Evolutionary conservation across 2,329 filamentous ascomycete genomes (phyloP), one percentile per base, ranked within the genome.

Genomic region (Stachybotrys elegans): DNA sequence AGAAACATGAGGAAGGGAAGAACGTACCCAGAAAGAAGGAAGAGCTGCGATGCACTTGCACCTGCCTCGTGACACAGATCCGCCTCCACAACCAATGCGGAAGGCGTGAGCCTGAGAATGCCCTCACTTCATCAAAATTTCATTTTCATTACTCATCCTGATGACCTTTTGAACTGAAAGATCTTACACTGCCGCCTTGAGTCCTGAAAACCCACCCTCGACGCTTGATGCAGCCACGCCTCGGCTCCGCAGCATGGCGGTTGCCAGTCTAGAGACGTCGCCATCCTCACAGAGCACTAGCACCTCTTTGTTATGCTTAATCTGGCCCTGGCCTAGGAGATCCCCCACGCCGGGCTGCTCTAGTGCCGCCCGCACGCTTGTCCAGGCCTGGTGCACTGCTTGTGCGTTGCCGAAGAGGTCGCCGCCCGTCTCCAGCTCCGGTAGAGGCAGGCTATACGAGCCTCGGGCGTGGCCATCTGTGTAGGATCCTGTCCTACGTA

Each of bases 201-300:
- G 13, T 16, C 38, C 38, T 4, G 22, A 17, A 22, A 58, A 56
- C 0, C 74, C 75, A 8, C 70, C 72, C 19, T 62, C 58, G 19
- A 78, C 51, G 50, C 69, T 75, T 34, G 70, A 67, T 1, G 72
- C 71, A 44, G 67, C 63, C 20, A 69, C 60, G 0, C 70, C 73
- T 48, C 72, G 75, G 0, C 72, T 73, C 5, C 75, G 63, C 39
- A 80, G 54, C 3, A 80, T 67, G 43, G 74, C 78, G 3, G 72
- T 72, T 3, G 75, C 76, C 5, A 80, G 67, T 1, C 77, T 66
- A 5, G 76, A 66, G 22, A 69, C 73, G 45, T 81, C 74, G 3
- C 77, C 77, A 38, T 76, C 63, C 42, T 79, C 78, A 53, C 76
- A 79, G 9, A 76, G 54, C 9, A 78, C 51, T 11, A 79, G 51